Conservation (phyloP, 495 filamentous ascomycete species). For the Penicillium samsonianum region DNA sequence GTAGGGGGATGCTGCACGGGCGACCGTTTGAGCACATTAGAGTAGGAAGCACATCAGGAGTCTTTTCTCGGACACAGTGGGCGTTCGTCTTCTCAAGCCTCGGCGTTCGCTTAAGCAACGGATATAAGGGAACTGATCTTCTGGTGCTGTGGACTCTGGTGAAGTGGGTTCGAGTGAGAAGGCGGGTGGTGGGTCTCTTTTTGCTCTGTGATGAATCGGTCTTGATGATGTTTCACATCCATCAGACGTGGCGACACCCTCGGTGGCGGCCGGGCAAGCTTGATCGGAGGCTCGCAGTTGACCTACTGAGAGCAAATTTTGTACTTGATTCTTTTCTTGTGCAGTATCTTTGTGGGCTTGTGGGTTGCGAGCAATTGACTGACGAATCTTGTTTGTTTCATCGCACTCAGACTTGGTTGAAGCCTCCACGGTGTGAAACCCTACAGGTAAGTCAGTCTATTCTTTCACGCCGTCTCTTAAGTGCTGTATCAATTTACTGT, state of each 20-base stretch:
- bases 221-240: constrained; percentile 12
- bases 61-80: constrained; percentile 11
- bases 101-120: constrained; percentile 6
- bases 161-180: constrained; percentile 7
- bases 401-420: neutral
- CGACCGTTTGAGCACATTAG: constrained; percentile 9
- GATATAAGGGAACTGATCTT: neutral
- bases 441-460: neutral
- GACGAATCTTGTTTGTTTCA: neutral
- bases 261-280: constrained; percentile 5
- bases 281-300: constrained; percentile 9
- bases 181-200: neutral
- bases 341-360: neutral
- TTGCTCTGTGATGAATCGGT: constrained; percentile 10
- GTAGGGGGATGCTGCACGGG: constrained; percentile 6
- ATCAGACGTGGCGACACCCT: constrained; percentile 12
- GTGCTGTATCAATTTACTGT: neutral
- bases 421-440: neutral
- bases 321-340: neutral
- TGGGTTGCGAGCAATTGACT: neutral
- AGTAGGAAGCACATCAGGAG: neutral
- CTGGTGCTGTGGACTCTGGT: constrained; percentile 7
- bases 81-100: constrained; percentile 6
- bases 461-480: neutral
- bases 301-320: constrained; percentile 4